Base-by-base conservation (phyloP, 2,329 filamentous ascomycete genomes). In the Cladophialophora chaetospira region DNA sequence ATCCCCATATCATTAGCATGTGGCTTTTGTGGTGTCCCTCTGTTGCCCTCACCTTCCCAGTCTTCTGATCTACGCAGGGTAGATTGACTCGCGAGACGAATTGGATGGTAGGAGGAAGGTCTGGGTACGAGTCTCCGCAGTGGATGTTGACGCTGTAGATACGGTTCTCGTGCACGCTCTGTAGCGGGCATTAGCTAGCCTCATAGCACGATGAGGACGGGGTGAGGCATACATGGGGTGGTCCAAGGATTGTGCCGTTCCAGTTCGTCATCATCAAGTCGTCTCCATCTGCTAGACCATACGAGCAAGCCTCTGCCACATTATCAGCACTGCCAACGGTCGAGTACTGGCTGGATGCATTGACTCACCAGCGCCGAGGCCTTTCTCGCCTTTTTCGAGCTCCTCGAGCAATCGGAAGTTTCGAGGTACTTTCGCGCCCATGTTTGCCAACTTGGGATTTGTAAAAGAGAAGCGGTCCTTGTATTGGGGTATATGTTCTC, bases 71-170 rank as follows among this genome's bases (percentile, higher is more conserved):
- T 50, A 99, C 94, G 69, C 93, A 96, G 23, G 94, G 94, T n/a
- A 97, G 83, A 77, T 97, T 97, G 77, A 99, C 88, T 75, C 91
- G 89, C 68, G 89, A 96, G 68, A 94, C 86, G 75, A 99, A 99
- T 69, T 93, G 87, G 69, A 99, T 89, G 49, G 88, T 86, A 0
- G 94, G 94, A 43, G 94, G 94, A 61, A 84, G 79, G 72, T 96
- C 91, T 50, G 94, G 94, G 73, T 99, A 99, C 56, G 89, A 80
- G 46, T 86, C 81, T 61, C 91, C 92, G 78, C 94, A 99, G 78
- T 96, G 88, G 79, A 99, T 96, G 76, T 93, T 95, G 68, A 99
- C 83, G 66, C 91, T 95, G 82, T 99, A 99, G 78, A 99, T 99
- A 69, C 94, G 89, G 77, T 99, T 99, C 81, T 99, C 94, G 73